A percentile compares a stretch with the other conserved stretches of the same genome.
phyloP scores from a whole-genome alignment of 306 rosid genomes.

The Vigna reflexopilosa region DNA sequence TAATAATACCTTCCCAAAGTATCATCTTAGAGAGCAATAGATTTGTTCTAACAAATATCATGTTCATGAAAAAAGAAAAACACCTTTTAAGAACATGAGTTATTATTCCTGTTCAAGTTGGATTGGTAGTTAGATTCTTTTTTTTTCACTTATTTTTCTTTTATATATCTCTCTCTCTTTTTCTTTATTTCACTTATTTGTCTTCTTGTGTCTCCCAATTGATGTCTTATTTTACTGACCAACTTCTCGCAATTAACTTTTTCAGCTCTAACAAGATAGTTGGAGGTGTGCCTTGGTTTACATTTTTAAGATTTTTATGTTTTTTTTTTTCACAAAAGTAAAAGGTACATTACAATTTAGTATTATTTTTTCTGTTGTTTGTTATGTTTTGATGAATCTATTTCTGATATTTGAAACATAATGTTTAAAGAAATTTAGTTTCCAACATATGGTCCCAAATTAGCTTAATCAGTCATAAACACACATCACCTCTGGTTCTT shows the following conservation, averaged over 20 bases:
- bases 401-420: conserved; percentile 17
- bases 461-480: conserved; percentile 45
- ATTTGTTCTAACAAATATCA: no score
- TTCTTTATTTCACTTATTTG: no score
- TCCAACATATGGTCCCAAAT: conserved; percentile 58
- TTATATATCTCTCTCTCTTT: no score
- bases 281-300: conserved; percentile 7
- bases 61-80: no score
- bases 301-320: background rate
- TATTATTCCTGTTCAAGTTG: no score
- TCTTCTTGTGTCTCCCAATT: no score
- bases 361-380: conserved; percentile 26
- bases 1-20: no score
- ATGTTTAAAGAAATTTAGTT: conserved; percentile 48
- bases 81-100: no score
- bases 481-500: conserved; percentile 34
- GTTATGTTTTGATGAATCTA: conserved; percentile 28
- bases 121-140: no score
- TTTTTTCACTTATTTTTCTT: no score
- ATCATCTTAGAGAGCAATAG: no score
- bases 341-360: conserved; percentile 33
- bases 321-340: background rate
- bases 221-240: no score
- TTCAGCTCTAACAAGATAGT: background rate
- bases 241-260: background rate